Base-by-base conservation (phyloP, 345 rosid genomes). In the Boechera divaricarpa region DNA sequence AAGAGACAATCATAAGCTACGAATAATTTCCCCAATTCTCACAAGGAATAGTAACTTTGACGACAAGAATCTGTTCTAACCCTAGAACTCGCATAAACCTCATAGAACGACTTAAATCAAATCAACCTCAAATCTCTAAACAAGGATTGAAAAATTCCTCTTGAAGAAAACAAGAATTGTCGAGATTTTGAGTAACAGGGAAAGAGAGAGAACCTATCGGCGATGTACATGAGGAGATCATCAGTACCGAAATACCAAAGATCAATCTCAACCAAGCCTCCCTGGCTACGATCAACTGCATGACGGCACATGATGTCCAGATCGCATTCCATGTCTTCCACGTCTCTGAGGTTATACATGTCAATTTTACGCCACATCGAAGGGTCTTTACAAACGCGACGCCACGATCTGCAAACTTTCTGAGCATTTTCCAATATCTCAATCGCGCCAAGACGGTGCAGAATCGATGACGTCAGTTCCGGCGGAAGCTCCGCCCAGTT, bases 221-320 rank as follows among this genome's bases (percentile, higher is more conserved):
- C 83, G 73, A 88, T 84, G 79, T 89, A 72, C 0, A 10, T 1
- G 60, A 90, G 89, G 74, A 89, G 87, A 2, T 39, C 70, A 60
- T 87, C 87, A 36, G 66, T 67, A 31, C 84, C 82, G 32, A 84
- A 83, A 29, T 41, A 0, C 74, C 79, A 84, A 45, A 90, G 29
- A 26, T 56, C 78, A 77, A 93, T 80, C 13, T 73, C 74, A 9
- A 78, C 31, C 82, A 87, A 69, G 4, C 67, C 49, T 44, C 92
- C 89, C 5, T 24, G 62, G 83, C 91, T 87, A n/a, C 81, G 85
- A 61, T 88, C 89, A 29, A 88, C 75, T 39, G 91, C 97, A 45
- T 65, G 47, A 63, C 75, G 67, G 55, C 81, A 87, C 66, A 87
- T 55, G 28, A 6, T 31, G 2, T 39, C 80, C 41, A 67, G 8